Evolutionary conservation across 495 filamentous ascomycete genomes (phyloP), one percentile per base, ranked within the genome.

Genomic region (Xylaria curta): DNA sequence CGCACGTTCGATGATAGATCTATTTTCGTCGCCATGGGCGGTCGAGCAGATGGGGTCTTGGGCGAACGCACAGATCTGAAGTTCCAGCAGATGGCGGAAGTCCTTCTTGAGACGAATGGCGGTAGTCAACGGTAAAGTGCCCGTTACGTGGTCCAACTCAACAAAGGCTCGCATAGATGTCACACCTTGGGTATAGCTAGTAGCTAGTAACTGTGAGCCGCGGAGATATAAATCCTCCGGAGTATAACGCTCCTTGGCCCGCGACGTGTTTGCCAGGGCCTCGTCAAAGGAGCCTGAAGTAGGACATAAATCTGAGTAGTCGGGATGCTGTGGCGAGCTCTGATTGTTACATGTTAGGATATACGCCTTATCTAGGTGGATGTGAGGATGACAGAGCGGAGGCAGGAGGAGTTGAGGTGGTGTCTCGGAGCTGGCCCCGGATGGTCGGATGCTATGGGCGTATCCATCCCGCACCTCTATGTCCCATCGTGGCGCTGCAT

Each of bases 291-390:
- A 83, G 46, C 92, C 92, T 2, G 81, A 82, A 26, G 77, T 66
- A 26, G 91, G 88, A n/a, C 86, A 78, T 19, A 92, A 83, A 66
- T 91, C 85, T 4, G 84, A 82, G 78, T 89, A 92, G 74, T 86
- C 83, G 2, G 85, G 81, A 64, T 88, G 80, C 65, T 58, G 71
- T 6, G 72, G 40, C 0, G 66, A 72, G 40, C 21, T 24, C 3
- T n/a, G 31, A 7, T 66, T 59, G 58, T 70, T 71, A 40, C 75
- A 77, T 4, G 78, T 82, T 31, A 94, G 85, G 21, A 94, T 82
- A 76, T 89, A 94, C 51, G 89, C 87, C 79, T 95, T 94, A 77
- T 94, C 92, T 53, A 94, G 83, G 75, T 94, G 92, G 61, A 94
- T 88, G 74, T 94, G 91, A 13, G 92, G 89, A 76, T 95, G 92